Base-by-base conservation (phyloP, 192 early-diverging fungal genomes). In the Coemansia sp. region DNA sequence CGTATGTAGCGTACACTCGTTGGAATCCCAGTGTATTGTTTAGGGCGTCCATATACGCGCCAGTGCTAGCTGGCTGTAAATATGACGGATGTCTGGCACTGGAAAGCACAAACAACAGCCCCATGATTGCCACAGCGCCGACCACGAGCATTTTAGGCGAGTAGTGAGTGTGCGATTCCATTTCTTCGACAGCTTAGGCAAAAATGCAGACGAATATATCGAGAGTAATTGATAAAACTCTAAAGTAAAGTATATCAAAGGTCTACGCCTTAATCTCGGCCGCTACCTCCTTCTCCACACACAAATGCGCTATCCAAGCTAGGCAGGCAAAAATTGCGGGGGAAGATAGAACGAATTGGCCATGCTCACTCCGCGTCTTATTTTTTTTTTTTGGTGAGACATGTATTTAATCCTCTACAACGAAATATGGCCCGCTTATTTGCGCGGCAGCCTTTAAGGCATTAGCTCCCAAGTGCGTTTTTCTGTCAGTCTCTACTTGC, bases 391-490 rank as follows among this genome's bases (percentile, higher is more conserved):
- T n/a, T n/a, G n/a, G n/a, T n/a, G 63, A 75, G 13, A 63, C 47
- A 37, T 37, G 26, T 64, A 30, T 39, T 60, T 68, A 80, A 1
- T 71, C 67, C 37, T 81, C 69, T 2, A 81, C 74, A 16, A 81
- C 52, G 61, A 73, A 64, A 57, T 70, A 73, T 7, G 63, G 32
- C 2, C 69, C 77, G 35, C 66, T 80, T 49, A 55, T 63, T 43
- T 72, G 52, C 26, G 67, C 40, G 2, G 78, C 78, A 1, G 33
- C 43, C 2, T 60, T 43, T 11, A 76, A 62, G 10, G 66, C 47
- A 9, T 44, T 66, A 11, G 23, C 62, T 5, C 79, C 79, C 35
- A 76, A 9, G 9, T 60, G 17, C 2, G 59, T 38, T 33, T 32
- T 37, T 9, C 26, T 19, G 8, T 73, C 68, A 1, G 30, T 1